phyloP scores from a whole-genome alignment of 1,139 yeast species.

The Candida sp. region DNA sequence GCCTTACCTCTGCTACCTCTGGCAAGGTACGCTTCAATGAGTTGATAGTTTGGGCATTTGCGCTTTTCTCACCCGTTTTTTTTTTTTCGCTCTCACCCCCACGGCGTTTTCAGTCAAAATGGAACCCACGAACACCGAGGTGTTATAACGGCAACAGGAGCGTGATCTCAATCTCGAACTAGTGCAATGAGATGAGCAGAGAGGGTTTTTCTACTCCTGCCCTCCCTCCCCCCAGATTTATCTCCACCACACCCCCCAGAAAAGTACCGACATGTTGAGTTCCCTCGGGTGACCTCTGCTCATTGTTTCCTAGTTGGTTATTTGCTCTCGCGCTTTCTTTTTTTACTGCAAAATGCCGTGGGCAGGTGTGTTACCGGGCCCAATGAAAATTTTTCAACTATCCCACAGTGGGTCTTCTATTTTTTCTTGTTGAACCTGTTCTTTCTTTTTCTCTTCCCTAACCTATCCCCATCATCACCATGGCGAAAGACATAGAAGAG shows the following conservation, averaged over 20 bases:
- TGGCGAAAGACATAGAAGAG: conserved; percentile 1
- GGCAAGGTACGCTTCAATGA: too few species aligned
- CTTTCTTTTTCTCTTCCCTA: not conserved
- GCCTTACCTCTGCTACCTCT: not conserved
- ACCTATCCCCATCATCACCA: not conserved
- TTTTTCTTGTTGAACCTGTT: not conserved
- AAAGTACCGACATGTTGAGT: too few species aligned
- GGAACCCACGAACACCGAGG: not conserved
- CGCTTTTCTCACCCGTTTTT: not conserved
- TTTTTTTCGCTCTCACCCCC: not conserved
- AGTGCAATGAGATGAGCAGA: too few species aligned
- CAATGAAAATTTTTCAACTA: not conserved
- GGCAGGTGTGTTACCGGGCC: not conserved
- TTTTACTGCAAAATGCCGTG: conserved; percentile 5
- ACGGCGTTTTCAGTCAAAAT: not conserved
- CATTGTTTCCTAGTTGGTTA: not conserved
- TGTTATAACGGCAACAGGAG: not conserved
- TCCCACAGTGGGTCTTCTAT: not conserved
- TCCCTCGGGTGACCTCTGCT: too few species aligned
- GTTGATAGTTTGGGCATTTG: not conserved
- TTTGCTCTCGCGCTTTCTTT: not conserved
- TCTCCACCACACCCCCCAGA: too few species aligned
- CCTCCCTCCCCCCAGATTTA: not conserved
- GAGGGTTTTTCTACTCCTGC: too few species aligned
- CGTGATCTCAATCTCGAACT: too few species aligned